Conservation (phyloP, 306 rosid species). For the Purshia tridentata region DNA sequence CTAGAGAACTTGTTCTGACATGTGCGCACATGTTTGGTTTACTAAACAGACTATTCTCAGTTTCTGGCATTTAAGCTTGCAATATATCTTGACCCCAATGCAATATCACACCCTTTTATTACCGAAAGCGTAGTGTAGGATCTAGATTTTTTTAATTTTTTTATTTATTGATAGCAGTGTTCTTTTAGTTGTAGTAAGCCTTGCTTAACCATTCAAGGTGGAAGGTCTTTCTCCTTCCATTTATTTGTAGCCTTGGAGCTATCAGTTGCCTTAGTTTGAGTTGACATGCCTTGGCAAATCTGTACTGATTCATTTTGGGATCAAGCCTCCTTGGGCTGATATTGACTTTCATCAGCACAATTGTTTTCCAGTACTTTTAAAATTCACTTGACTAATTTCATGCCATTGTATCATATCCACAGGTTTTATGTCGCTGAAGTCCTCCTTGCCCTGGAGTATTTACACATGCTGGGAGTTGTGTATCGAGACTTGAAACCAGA, state of each 20-base stretch:
- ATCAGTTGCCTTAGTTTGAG: too few species aligned
- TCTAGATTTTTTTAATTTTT: neutral
- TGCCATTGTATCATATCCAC: conserved; percentile 16
- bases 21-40: neutral
- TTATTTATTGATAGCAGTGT: neutral
- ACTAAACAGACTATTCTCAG: neutral
- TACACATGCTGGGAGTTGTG: conserved; percentile 95
- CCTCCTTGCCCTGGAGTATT: conserved; percentile 90
- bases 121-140: neutral
- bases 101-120: neutral
- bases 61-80: neutral
- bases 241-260: neutral
- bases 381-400: conserved; percentile 12
- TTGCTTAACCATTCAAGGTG: neutral
- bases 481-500: conserved; percentile 97
- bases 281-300: neutral
- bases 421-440: conserved; percentile 96
- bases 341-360: neutral
- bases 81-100: neutral
- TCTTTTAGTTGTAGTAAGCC: neutral
- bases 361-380: neutral
- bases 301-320: neutral
- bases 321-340: neutral
- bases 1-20: neutral
- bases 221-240: neutral